phyloP scores from a whole-genome alignment of 768 basidiomycete species.

The Mycena rebaudengoi region DNA sequence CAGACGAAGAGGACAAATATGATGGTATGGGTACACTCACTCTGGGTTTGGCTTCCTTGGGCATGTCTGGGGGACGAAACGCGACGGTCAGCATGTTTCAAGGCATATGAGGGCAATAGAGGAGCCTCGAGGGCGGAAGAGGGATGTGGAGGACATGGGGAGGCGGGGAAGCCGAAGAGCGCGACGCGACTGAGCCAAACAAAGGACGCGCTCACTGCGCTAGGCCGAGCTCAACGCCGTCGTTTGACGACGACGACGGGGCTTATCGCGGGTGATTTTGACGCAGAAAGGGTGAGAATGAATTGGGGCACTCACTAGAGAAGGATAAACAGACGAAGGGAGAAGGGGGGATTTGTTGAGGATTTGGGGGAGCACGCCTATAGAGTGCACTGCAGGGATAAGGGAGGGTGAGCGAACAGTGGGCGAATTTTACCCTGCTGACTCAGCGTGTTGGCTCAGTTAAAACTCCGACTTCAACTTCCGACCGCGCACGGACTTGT shows the following conservation, averaged over 20 bases:
- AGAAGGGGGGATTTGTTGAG: constrained; percentile 22
- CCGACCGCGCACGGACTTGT: no score
- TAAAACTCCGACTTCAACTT: no score
- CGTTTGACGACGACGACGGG: constrained; percentile 36
- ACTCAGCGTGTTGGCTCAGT: no score
- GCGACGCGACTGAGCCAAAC: constrained; percentile 51
- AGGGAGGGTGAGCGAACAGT: no score
- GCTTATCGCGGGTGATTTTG: constrained; percentile 13
- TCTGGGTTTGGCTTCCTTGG: constrained; percentile 67
- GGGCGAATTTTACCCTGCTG: no score
- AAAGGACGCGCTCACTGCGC: constrained; percentile 37
- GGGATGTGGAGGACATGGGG: constrained; percentile 22
- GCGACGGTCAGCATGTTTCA: constrained; percentile 30
- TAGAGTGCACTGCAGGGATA: no score
- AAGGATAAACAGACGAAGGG: not conserved
- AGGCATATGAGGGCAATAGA: constrained; percentile 33
- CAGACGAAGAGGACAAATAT: constrained; percentile 27
- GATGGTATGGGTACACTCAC: constrained; percentile 43
- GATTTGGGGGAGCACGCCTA: constrained; percentile 9
- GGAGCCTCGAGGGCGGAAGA: constrained; percentile 15
- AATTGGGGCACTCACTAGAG: constrained; percentile 23
- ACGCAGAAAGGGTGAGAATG: constrained; percentile 17
- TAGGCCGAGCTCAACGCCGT: not conserved
- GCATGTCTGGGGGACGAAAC: constrained; percentile 59
- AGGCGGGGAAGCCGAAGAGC: constrained; percentile 35